Percentiles rank a stretch among this genome's conserved stretches.
Conservation (phyloP, 2,329 filamentous ascomycete genomes). For the Nemania sp. region DNA sequence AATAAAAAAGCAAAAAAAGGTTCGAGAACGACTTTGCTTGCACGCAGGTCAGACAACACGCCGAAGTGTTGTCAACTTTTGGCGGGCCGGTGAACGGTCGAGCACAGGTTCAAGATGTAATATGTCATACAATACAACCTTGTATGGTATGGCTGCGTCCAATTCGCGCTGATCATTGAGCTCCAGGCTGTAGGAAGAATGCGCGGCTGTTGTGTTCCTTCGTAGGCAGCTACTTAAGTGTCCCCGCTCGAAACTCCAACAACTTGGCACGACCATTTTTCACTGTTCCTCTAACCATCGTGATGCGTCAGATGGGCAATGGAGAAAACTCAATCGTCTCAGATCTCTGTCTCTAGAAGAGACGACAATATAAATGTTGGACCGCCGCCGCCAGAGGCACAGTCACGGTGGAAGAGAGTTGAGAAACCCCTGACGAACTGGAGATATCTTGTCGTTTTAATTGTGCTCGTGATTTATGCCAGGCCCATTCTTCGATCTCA, state of each 20-base stretch:
- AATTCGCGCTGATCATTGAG: neutral
- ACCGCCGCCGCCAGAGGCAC: neutral
- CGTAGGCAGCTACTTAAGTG: neutral
- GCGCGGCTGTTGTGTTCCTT: too few relatives aligned
- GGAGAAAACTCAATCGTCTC: neutral
- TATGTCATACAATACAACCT: neutral
- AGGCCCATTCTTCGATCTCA: neutral
- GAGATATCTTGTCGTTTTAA: constrained; percentile 12
- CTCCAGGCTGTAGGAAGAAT: constrained; percentile 11
- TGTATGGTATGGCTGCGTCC: neutral
- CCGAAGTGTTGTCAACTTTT: too few relatives aligned
- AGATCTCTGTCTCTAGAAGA: neutral
- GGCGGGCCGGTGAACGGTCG: neutral
- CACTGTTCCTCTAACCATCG: neutral
- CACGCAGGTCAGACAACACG: too few relatives aligned
- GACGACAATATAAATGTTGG: neutral
- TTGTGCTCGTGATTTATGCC: constrained; percentile 9
- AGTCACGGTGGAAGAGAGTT: neutral
- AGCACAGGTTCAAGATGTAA: neutral
- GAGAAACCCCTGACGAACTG: constrained; percentile 1
- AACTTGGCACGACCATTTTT: constrained; percentile 2
- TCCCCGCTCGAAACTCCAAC: too few relatives aligned
- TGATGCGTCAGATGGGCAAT: constrained; percentile 8
- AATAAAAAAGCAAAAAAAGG: too few relatives aligned
- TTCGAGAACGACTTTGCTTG: too few relatives aligned